phyloP scores from a whole-genome alignment of 1,284 basidiomycete genomes.

The Tilletia caries region DNA sequence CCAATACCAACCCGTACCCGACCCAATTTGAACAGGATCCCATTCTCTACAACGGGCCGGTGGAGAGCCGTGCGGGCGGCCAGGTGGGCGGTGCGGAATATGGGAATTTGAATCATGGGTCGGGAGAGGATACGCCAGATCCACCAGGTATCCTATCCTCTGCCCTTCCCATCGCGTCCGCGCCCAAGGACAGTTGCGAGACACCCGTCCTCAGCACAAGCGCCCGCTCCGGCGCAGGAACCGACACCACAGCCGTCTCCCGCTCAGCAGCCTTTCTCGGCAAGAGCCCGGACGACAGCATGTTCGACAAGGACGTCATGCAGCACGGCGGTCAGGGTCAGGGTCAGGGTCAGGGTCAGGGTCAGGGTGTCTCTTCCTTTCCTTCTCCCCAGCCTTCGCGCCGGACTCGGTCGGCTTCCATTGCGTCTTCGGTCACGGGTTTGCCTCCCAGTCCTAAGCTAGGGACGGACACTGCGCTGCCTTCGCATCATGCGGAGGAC shows the following conservation, averaged over 20 bases:
- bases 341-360: too few species aligned
- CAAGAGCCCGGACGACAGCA: too few species aligned
- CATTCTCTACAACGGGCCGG: neutral
- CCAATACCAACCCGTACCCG: too few species aligned
- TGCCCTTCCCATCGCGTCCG: neutral
- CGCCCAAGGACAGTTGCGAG: neutral
- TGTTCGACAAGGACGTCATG: too few species aligned
- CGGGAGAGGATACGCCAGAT: neutral
- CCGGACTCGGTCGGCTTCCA: neutral
- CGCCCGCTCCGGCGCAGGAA: neutral
- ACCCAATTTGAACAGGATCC: conserved; percentile 1
- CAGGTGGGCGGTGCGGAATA: neutral
- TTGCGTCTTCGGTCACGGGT: conserved; percentile 1
- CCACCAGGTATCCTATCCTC: neutral
- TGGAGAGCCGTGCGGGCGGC: neutral
- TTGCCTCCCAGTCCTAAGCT: conserved; percentile 3
- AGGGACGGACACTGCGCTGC: too few species aligned
- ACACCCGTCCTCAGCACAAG: neutral
- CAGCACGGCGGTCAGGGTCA: too few species aligned
- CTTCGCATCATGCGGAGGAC: too few species aligned
- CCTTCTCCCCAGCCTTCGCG: neutral
- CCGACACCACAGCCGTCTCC: conserved; percentile 5
- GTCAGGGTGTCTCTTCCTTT: too few species aligned
- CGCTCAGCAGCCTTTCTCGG: neutral
- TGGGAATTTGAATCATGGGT: neutral